These are phyloP conservation scores for Alternaria burnsii DNA, from an alignment of 2,329 filamentous ascomycete genomes.

Conservation along the genomic window DNA sequence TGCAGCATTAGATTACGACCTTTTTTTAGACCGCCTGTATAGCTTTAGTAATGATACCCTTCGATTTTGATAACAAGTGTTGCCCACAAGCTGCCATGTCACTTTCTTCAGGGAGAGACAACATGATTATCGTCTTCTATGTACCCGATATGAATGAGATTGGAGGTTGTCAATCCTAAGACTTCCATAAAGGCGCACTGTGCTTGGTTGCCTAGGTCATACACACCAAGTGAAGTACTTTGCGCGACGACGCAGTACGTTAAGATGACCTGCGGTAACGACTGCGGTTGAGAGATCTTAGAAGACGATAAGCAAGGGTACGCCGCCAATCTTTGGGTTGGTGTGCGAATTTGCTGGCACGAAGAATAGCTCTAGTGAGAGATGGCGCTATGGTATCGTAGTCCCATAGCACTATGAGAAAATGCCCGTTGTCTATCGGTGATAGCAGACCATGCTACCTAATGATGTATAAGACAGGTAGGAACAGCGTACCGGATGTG, in stretches of 20 bases:
- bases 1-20: background rate
- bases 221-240: background rate
- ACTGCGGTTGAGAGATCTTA: no score
- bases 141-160: background rate
- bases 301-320: no score
- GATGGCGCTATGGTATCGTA: background rate
- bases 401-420: background rate
- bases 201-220: background rate
- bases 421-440: background rate
- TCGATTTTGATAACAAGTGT: background rate
- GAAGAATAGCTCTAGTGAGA: background rate
- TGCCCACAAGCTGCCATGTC: no score
- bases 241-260: no score
- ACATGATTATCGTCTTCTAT: background rate
- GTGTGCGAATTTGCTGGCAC: background rate
- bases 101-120: background rate
- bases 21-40: background rate
- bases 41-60: conserved; percentile 5
- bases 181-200: background rate
- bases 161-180: background rate
- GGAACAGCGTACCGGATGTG: background rate
- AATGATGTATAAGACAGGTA: background rate
- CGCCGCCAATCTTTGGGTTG: background rate
- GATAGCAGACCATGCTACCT: background rate
- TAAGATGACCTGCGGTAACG: no score